Percentiles rank a stretch among this genome's conserved stretches.
Evolutionary conservation across 345 rosid species (phyloP).

Genomic region (Geranium brycei): DNA sequence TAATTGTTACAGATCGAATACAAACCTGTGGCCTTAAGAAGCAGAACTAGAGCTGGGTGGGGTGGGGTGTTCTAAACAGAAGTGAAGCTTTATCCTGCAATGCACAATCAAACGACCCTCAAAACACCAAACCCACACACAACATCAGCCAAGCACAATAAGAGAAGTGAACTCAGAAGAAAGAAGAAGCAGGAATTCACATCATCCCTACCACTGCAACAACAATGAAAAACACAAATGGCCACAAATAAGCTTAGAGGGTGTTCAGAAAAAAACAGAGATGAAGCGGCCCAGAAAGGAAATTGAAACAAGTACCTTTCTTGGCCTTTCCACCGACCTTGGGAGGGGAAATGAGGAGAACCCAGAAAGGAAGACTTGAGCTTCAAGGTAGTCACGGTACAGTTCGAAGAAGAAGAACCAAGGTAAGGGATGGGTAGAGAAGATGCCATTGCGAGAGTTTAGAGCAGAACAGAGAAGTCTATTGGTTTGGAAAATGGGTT

Average conservation of each 20-base stretch:
- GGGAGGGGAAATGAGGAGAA: conserved; percentile 50
- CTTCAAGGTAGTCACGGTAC: conserved; percentile 7
- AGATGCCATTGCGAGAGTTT: conserved; percentile 35
- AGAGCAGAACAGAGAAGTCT: background rate
- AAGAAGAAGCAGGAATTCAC: conserved; percentile 22
- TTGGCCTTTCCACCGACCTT: conserved; percentile 74
- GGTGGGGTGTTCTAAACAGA: conserved; percentile 84
- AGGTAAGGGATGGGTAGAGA: conserved; percentile 26
- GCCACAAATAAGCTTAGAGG: background rate
- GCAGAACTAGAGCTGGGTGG: conserved; percentile 88
- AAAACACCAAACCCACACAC: background rate
- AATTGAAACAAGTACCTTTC: conserved; percentile 36
- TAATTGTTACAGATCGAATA: too few species aligned
- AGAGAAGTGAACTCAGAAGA: too few species aligned
- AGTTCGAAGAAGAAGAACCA: conserved; percentile 14
- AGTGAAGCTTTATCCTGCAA: conserved; percentile 86
- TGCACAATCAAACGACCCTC: conserved; percentile 5
- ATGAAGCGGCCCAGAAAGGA: background rate
- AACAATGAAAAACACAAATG: background rate
- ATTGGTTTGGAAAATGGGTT: background rate
- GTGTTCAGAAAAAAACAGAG: background rate
- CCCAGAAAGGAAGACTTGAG: conserved; percentile 33
- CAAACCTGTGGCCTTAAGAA: conserved; percentile 85
- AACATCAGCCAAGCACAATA: too few species aligned
- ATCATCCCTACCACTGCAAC: conserved; percentile 60